Evolutionary conservation across 2,329 filamentous ascomycete genomes (phyloP).

Genomic region (Rhexocercosporidium sp.): DNA sequence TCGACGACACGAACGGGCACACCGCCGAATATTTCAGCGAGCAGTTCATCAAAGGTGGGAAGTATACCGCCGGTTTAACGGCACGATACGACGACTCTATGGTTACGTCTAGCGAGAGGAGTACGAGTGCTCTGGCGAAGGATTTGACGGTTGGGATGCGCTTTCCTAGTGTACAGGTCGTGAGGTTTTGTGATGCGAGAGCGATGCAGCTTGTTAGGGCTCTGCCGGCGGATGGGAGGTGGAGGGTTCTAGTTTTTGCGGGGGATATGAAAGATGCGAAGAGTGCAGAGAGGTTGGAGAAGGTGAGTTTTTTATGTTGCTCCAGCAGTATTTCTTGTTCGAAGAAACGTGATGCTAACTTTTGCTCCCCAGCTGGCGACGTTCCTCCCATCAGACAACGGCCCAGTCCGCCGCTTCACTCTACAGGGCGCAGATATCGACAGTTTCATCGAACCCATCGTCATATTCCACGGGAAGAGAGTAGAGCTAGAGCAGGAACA

Average conservation of each 20-base stretch:
- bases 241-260: slow-evolving; percentile 55
- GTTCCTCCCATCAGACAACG: slow-evolving; percentile 47
- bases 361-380: slow-evolving; percentile 45
- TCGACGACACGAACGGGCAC: slow-evolving; percentile 46
- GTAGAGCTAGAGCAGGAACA: slow-evolving; percentile 54
- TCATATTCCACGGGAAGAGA: slow-evolving; percentile 57
- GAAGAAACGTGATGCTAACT: neutral
- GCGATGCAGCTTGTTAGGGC: slow-evolving; percentile 56
- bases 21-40: slow-evolving; percentile 55
- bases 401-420: slow-evolving; percentile 51
- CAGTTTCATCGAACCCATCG: slow-evolving; percentile 60
- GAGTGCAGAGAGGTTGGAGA: slow-evolving; percentile 42
- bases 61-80: slow-evolving; percentile 65
- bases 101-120: slow-evolving; percentile 48
- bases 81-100: slow-evolving; percentile 57
- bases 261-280: slow-evolving; percentile 47
- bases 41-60: slow-evolving; percentile 60
- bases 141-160: slow-evolving; percentile 58
- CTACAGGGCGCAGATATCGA: slow-evolving; percentile 51
- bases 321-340: neutral
- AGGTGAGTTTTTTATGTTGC: slow-evolving; percentile 41
- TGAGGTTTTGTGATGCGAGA: slow-evolving; percentile 64
- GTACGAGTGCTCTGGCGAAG: slow-evolving; percentile 46
- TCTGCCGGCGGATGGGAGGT: slow-evolving; percentile 56
- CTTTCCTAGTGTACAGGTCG: slow-evolving; percentile 62